These are phyloP conservation scores for Chrysanthemum seticuspe DNA, from an alignment of 129 eudicot species.

Conservation along the genomic window DNA sequence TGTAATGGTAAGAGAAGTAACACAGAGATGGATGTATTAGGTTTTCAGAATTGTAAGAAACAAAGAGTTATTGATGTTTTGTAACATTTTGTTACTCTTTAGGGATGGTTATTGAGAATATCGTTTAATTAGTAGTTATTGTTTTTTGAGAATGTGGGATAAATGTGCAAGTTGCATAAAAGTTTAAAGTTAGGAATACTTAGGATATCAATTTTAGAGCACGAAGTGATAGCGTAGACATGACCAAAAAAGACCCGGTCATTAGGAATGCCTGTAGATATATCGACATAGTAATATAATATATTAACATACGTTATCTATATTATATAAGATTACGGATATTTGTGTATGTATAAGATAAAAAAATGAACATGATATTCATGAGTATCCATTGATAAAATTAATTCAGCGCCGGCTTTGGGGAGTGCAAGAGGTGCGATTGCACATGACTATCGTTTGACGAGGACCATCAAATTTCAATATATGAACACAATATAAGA, in stretches of 20 bases:
- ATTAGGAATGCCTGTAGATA: too few relatives aligned
- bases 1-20: conserved; percentile 51
- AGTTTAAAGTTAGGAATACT: conserved; percentile 19
- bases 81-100: conserved; percentile 35
- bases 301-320: not conserved
- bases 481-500: too few relatives aligned
- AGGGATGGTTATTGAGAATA: conserved; percentile 14
- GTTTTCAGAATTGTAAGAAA: conserved; percentile 56
- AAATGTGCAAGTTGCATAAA: conserved; percentile 15
- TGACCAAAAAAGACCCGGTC: too few relatives aligned
- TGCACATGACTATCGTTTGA: too few relatives aligned
- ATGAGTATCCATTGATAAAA: conserved; percentile 5
- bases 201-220: not conserved
- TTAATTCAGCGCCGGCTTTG: too few relatives aligned
- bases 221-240: too few relatives aligned
- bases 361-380: not conserved
- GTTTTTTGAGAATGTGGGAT: conserved; percentile 13
- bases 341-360: not conserved
- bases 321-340: too few relatives aligned
- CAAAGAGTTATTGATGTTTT: conserved; percentile 56
- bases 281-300: not conserved
- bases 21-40: conserved; percentile 49
- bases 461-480: too few relatives aligned
- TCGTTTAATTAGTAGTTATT: not conserved
- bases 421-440: too few relatives aligned